A percentile compares a stretch with the other conserved stretches of the same genome.
phyloP scores from a whole-genome alignment of 164 flowering plant genomes.

The grape (Vitis vinifera) region ASM3070453v1 NC_081807.1:4567001-4567500 shows the following conservation, averaged over 20 bases:
- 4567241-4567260: slow-evolving; percentile 84
- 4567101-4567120: neutral
- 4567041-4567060: too few relatives aligned
- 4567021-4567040: neutral
- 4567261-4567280: slow-evolving; percentile 96
- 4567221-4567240: slow-evolving; percentile 92
- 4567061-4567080: too few relatives aligned
- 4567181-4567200: neutral
- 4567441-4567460: too few relatives aligned
- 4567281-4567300: slow-evolving; percentile 88
- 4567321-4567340: slow-evolving; percentile 90
- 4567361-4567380: too few relatives aligned
- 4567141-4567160: neutral
- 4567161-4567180: neutral
- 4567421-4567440: too few relatives aligned
- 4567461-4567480: too few relatives aligned
- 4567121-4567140: neutral
- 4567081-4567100: neutral
- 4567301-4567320: slow-evolving; percentile 74
- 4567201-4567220: slow-evolving; percentile 74
- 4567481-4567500: too few relatives aligned
- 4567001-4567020: neutral
- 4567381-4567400: too few relatives aligned
- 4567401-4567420: too few relatives aligned
- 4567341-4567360: neutral